Evolutionary conservation across 2,329 filamentous ascomycete species (phyloP), one percentile per base, ranked within the genome.

Genomic region (Leptographium lundbergii): DNA sequence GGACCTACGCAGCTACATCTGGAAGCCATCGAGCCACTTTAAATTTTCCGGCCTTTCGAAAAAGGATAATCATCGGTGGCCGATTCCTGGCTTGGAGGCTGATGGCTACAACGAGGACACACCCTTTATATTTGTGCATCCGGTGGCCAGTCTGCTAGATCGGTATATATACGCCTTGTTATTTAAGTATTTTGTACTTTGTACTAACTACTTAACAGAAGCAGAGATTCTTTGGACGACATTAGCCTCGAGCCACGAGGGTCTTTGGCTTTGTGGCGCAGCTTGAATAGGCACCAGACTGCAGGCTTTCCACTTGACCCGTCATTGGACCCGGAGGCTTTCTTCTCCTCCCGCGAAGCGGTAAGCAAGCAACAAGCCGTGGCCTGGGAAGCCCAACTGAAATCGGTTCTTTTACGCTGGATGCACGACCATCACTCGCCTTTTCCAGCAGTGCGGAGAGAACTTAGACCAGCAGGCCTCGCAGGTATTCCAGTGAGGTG

Each of bases 1-100:
- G 0, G 88, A 92, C 67, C 72, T 92, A 1, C 77, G 87, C n/a
- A 90, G 90, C 65, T 91, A 88, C 64, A 69, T 83, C 45, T 90
- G 88, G 68, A 69, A 74, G 0, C 77, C 83, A 2, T 77, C 77
- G 0, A 17, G 59, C 65, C 1, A 39, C 19, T 9, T 78, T 78
- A 55, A 60, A 67, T 0, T 87, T 87, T 65, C 66, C 75, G 13
- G 81, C 27, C 5, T 29, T 29, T 5, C 27, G 1, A 7, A 4
- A 5, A 7, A 59, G 68, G 3, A 73, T 72, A 25, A 69, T 72
- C 5, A 67, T 25, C 70, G 72, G 11, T 68, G 79, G 13, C 72
- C 73, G 1, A 64, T 74, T 4, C 74, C 74, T 3, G 78, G 78
- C 1, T 63, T 81, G 0, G 78, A 69, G 7, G 60, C 62, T 7